A percentile compares a stretch with the other conserved stretches of the same genome.
Conservation (phyloP, 1,139 yeast genomes). For the Saccharomyces hybrid region DNA sequence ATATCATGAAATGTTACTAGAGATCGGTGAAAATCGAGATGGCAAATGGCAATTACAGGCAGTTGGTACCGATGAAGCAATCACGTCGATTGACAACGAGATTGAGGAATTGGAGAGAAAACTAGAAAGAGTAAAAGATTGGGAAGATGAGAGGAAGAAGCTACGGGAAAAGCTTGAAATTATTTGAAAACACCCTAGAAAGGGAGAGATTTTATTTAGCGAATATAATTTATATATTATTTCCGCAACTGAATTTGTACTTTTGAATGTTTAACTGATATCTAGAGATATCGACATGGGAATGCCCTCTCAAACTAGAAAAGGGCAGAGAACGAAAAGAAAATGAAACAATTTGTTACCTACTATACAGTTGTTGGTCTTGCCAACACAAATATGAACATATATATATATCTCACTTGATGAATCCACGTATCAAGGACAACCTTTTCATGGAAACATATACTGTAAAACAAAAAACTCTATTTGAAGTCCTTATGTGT, state of each 20-base stretch:
- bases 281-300: neutral
- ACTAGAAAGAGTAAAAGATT: slow-evolving; percentile 42
- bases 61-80: slow-evolving; percentile 52
- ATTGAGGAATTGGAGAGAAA: slow-evolving; percentile 52
- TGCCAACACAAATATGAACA: neutral
- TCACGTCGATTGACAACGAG: slow-evolving; percentile 56
- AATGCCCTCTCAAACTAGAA: neutral
- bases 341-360: neutral
- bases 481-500: slow-evolving; percentile 80
- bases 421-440: slow-evolving; percentile 2
- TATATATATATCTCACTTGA: neutral
- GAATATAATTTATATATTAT: neutral
- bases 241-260: neutral
- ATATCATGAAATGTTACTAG: slow-evolving; percentile 70
- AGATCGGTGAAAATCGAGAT: slow-evolving; percentile 43
- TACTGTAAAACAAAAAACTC: slow-evolving; percentile 9
- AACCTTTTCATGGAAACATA: neutral
- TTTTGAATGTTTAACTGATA: neutral
- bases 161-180: slow-evolving; percentile 21
- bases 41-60: slow-evolving; percentile 44
- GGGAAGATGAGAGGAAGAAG: slow-evolving; percentile 44
- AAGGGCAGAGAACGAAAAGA: neutral
- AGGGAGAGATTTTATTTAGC: neutral
- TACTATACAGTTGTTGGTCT: neutral
- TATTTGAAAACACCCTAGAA: slow-evolving; percentile 6